phyloP scores from a whole-genome alignment of 441 rosid species.

The Kokia cookei region DNA sequence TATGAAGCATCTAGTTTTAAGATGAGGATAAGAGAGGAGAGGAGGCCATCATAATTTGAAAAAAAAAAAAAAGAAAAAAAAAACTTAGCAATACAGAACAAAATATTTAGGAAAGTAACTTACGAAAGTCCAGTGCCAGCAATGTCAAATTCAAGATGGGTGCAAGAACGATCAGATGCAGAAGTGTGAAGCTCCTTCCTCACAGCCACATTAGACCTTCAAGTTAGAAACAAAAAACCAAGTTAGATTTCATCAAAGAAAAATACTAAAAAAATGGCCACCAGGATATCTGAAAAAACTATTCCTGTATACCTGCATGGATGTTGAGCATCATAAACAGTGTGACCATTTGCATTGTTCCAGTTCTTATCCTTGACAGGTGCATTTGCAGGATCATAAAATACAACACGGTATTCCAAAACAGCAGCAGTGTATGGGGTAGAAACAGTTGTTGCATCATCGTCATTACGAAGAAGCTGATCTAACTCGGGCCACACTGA shows the following conservation, averaged over 20 bases:
- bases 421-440: slow-evolving; percentile 97
- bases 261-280: not conserved
- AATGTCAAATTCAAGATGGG: slow-evolving; percentile 94
- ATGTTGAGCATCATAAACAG: slow-evolving; percentile 84
- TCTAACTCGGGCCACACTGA: slow-evolving; percentile 93
- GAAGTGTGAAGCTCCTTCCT: slow-evolving; percentile 88
- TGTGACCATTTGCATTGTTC: slow-evolving; percentile 71
- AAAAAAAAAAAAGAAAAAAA: not conserved
- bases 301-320: slow-evolving; percentile 65
- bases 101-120: slow-evolving; percentile 23
- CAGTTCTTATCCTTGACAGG: slow-evolving; percentile 40
- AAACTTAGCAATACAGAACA: not conserved
- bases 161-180: slow-evolving; percentile 95
- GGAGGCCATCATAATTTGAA: not conserved
- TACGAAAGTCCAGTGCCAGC: slow-evolving; percentile 77
- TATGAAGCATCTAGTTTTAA: not conserved
- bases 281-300: not conserved
- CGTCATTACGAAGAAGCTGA: slow-evolving; percentile 73
- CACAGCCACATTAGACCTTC: slow-evolving; percentile 76
- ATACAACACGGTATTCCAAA: slow-evolving; percentile 74
- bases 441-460: slow-evolving; percentile 56
- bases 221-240: slow-evolving; percentile 12
- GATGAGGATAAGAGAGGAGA: not conserved
- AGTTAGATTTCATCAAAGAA: slow-evolving; percentile 12
- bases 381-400: slow-evolving; percentile 52